phyloP scores from a whole-genome alignment of 2,329 filamentous ascomycete genomes.

The Chaetothyriales sp. region DNA sequence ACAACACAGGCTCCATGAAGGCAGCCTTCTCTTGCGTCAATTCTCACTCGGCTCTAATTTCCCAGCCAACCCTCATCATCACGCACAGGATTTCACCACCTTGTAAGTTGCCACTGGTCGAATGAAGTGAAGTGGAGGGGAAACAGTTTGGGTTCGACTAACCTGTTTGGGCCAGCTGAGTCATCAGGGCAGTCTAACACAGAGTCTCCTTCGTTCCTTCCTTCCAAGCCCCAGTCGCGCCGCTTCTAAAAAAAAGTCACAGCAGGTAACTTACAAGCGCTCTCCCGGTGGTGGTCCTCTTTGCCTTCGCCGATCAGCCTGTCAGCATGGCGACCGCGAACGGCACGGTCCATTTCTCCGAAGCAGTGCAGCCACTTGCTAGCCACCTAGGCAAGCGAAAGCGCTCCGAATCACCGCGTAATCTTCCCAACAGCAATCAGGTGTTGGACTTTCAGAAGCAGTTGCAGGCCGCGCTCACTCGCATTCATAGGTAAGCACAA shows the following conservation, averaged over 20 bases:
- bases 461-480: not conserved
- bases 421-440: not conserved
- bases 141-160: too few species aligned
- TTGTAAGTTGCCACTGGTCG: too few species aligned
- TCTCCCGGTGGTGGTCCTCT: not conserved
- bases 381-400: constrained; percentile 14
- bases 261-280: not conserved
- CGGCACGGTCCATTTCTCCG: not conserved
- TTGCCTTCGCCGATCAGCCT: not conserved
- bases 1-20: too few species aligned
- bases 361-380: not conserved
- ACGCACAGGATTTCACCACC: too few species aligned
- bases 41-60: too few species aligned
- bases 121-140: too few species aligned
- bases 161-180: too few species aligned
- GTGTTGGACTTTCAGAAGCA: not conserved
- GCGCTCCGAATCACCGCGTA: constrained; percentile 13
- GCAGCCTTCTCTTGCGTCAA: too few species aligned
- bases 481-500: not conserved
- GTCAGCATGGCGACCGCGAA: not conserved
- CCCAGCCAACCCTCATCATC: too few species aligned
- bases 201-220: not conserved
- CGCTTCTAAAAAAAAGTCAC: not conserved
- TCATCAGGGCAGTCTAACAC: too few species aligned
- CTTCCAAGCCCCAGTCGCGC: not conserved